Evolutionary conservation across 176 grass and related monocot genomes (phyloP), one percentile per base, ranked within the genome.

Genomic region (Lolium perenne): DNA sequence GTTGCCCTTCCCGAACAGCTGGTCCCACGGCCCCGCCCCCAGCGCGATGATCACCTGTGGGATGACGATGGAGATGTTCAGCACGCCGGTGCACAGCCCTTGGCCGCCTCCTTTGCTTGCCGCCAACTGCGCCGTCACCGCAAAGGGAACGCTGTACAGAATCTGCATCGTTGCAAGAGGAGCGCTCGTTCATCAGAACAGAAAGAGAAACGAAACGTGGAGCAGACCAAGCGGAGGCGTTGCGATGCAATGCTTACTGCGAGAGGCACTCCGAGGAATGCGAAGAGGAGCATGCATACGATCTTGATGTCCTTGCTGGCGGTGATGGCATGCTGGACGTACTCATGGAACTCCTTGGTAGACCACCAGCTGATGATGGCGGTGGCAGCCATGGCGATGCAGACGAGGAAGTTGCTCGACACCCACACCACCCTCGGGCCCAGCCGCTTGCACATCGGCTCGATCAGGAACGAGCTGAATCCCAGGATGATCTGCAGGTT

Each of bases 31-130:
- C 0, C 96, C 96, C 0, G 97, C 94, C 0, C 94, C 92, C 3
- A 96, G 82, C 16, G 94, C 79, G 29, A 96, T 86, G 79, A 99
- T 90, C 74, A 99, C 94, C 95, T 98, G 97, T n/a, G 94, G 97
- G 38, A 99, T n/a, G 2, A 99, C 97, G 0, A 99, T 99, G 45
- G 97, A 90, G 68, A 99, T 96, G 88, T 99, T 99, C 26, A 99
- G 72, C 74, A 99, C 88, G 13, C 92, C 97, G 14, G 87, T 92
- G 63, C 94, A 96, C 49, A 99, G 97, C 71, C 97, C 87, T 92
- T 98, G 97, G 1, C 97, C 93, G 1, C 92, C 97, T 1, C 97
- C 97, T 53, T 51, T 81, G 18, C 6, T 84, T 0, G 84, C 84
- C 17, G 86, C 94, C 55, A 98, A 79, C 47, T 94, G 90, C 55